A percentile compares a stretch with the other conserved stretches of the same genome.
phyloP scores from a whole-genome alignment of 1,284 basidiomycete species.

The Sanghuangporus weigelae region DNA sequence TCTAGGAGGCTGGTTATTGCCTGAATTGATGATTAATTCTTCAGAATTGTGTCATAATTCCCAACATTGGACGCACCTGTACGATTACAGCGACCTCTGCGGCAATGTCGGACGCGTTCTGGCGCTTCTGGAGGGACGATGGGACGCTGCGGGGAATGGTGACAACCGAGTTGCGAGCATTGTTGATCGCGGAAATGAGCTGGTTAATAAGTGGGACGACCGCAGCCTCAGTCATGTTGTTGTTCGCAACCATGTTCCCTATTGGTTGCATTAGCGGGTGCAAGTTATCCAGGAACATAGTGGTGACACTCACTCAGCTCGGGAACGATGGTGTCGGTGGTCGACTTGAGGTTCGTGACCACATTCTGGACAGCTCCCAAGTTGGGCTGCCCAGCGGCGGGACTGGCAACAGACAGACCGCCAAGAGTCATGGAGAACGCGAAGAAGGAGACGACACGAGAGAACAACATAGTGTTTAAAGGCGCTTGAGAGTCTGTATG shows the following conservation, averaged over 20 bases:
- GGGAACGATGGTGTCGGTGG: constrained; percentile 1
- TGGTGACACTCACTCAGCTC: constrained; percentile 10
- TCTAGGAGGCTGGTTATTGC: not conserved
- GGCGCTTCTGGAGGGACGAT: constrained; percentile 21
- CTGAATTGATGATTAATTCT: not conserved
- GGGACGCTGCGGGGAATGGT: constrained; percentile 17
- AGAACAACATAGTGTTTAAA: constrained; percentile 6
- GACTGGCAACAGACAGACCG: not conserved
- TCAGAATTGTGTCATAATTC: not conserved
- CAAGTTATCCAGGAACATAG: not conserved
- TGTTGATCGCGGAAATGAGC: constrained; percentile 25
- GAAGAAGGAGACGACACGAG: constrained; percentile 9
- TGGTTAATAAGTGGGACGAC: constrained; percentile 27
- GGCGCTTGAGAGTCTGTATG: not conserved
- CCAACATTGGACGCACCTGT: not conserved
- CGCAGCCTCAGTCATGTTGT: constrained; percentile 22
- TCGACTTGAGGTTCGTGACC: constrained; percentile 5
- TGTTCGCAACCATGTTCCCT: constrained; percentile 23
- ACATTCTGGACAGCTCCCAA: not conserved
- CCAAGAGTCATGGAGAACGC: not conserved
- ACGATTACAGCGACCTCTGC: constrained; percentile 24
- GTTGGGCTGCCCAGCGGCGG: not conserved
- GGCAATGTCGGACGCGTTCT: constrained; percentile 27
- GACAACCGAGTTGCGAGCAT: constrained; percentile 22
- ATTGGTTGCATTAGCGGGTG: not conserved